Percentiles rank a stretch among this genome's conserved stretches.
phyloP scores from a whole-genome alignment of 2,329 filamentous ascomycete species.

The Trichoderma semiorbis region DNA sequence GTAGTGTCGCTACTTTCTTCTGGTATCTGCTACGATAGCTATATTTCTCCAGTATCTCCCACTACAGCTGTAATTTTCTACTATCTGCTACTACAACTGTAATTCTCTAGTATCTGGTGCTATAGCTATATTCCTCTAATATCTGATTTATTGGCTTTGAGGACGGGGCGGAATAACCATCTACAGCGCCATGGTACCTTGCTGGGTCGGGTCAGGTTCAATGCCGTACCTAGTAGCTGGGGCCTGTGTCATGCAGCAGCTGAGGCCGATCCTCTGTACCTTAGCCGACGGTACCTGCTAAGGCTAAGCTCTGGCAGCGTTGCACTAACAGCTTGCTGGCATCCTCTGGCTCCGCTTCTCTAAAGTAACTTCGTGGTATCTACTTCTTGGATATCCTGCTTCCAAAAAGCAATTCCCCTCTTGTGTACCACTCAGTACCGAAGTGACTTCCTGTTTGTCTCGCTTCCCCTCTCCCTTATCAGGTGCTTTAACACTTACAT shows the following conservation, averaged over 20 bases:
- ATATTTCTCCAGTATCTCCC: background rate
- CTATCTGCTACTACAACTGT: no score
- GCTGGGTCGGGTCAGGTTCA: background rate
- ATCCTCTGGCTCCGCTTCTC: background rate
- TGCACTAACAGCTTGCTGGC: background rate
- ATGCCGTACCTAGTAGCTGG: background rate
- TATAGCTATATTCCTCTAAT: no score
- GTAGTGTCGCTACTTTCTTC: background rate
- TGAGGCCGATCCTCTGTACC: background rate
- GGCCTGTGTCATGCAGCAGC: background rate
- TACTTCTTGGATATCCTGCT: background rate
- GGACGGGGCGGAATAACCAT: no score
- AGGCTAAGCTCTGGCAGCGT: background rate
- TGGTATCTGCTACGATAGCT: no score
- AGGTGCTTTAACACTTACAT: background rate
- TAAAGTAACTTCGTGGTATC: background rate
- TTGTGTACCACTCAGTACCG: background rate
- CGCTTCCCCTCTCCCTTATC: background rate
- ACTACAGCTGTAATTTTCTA: background rate
- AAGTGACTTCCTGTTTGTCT: background rate
- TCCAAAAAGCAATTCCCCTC: background rate
- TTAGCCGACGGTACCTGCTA: background rate
- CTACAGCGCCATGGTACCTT: background rate
- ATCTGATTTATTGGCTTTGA: no score
- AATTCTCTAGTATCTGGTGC: no score